These are phyloP conservation scores for Calonectria pseudoreteaudii DNA, from an alignment of 2,329 filamentous ascomycete genomes.

Conservation along the genomic window DNA sequence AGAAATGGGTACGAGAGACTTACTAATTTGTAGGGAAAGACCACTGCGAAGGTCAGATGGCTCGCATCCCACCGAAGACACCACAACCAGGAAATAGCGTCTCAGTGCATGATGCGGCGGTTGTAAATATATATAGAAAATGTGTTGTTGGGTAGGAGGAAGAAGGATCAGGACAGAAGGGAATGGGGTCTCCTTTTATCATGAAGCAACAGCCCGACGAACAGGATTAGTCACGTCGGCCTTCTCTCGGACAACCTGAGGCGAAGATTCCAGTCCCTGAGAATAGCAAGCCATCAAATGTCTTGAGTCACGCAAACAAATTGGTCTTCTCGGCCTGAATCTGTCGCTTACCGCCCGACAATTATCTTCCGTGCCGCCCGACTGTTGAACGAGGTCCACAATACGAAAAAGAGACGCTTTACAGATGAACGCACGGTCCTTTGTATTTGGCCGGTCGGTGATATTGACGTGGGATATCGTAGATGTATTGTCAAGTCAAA, in stretches of 20 bases:
- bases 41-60: not conserved
- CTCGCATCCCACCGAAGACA: not conserved
- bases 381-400: not conserved
- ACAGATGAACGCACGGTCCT: not conserved
- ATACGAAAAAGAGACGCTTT: not conserved
- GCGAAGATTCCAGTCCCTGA: not conserved
- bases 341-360: not conserved
- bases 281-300: not conserved
- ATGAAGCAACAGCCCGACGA: not conserved
- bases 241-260: no score
- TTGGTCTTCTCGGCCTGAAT: no score
- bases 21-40: not conserved
- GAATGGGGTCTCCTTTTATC: not conserved
- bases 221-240: not conserved
- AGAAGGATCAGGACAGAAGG: no score
- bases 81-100: not conserved
- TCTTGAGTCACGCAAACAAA: not conserved
- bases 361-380: not conserved
- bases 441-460: not conserved
- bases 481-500: not conserved
- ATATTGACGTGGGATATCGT: not conserved
- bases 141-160: not conserved
- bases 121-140: not conserved
- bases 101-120: not conserved
- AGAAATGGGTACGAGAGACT: not conserved